Conservation (phyloP, 305 asterid species). For the Fraxinus sp. region DNA sequence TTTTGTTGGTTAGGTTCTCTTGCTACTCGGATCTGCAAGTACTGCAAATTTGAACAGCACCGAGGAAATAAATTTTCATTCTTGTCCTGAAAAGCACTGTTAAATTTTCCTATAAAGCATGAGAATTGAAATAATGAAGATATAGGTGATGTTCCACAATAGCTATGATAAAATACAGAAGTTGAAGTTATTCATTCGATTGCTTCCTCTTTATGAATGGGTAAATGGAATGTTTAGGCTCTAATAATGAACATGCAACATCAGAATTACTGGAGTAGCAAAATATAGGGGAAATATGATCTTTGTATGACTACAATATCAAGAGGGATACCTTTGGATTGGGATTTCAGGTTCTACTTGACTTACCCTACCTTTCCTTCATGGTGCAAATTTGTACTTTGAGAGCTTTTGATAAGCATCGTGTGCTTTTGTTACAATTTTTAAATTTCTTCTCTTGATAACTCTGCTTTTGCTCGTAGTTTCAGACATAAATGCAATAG, state of each 20-base stretch:
- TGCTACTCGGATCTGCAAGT: not conserved
- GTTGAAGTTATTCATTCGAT: not conserved
- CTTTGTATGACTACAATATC: not conserved
- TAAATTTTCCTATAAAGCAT: not conserved
- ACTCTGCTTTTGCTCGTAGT: not conserved
- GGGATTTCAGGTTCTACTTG: not conserved
- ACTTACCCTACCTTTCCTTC: not conserved
- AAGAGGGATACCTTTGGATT: not conserved
- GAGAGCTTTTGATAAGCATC: not conserved
- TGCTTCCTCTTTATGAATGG: not conserved
- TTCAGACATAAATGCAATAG: not conserved
- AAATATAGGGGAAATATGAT: not conserved
- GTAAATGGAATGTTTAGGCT: not conserved
- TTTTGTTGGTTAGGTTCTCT: not conserved
- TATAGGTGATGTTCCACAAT: not conserved
- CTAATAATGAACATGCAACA: not conserved
- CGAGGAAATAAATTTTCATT: not conserved
- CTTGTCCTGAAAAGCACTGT: not conserved
- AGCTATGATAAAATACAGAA: not conserved
- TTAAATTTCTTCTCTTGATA: not conserved
- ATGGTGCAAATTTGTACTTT: not conserved
- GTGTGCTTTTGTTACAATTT: not conserved
- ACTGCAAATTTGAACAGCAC: not conserved
- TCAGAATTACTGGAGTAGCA: not conserved
- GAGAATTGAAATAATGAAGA: not conserved